phyloP scores from a whole-genome alignment of 768 basidiomycete genomes.

The Suillus bovinus region DNA sequence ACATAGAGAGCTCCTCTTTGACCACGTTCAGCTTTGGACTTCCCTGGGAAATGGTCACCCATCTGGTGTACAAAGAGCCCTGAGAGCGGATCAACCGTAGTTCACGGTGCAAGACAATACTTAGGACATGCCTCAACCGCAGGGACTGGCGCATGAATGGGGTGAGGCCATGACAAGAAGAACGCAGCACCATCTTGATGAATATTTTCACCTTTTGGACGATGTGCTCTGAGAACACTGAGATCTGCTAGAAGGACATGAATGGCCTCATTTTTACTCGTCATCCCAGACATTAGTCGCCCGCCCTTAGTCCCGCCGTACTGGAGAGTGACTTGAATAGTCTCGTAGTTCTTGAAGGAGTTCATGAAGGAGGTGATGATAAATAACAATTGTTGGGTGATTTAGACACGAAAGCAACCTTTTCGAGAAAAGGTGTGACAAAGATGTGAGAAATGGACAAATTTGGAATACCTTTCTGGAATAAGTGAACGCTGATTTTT shows the following conservation, averaged over 20 bases:
- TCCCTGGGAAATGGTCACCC: slow-evolving; percentile 25
- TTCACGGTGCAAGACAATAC: background rate
- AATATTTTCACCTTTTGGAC: slow-evolving; percentile 30
- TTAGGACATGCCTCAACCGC: background rate
- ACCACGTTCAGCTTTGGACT: slow-evolving; percentile 26
- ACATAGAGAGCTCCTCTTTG: slow-evolving; percentile 31
- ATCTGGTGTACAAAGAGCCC: slow-evolving; percentile 27
- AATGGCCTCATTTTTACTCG: slow-evolving; percentile 17
- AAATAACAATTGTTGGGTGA: no score
- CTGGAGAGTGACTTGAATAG: slow-evolving; percentile 26
- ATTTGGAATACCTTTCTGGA: no score
- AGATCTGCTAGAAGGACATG: slow-evolving; percentile 30
- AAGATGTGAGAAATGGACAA: no score
- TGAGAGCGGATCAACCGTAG: slow-evolving; percentile 5
- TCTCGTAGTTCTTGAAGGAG: slow-evolving; percentile 10
- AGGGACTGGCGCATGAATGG: slow-evolving; percentile 12
- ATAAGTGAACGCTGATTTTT: no score
- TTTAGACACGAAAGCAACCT: no score
- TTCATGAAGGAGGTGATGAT: slow-evolving; percentile 1
- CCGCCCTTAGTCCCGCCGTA: slow-evolving; percentile 23
- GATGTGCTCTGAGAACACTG: slow-evolving; percentile 30
- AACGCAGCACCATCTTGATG: slow-evolving; percentile 20
- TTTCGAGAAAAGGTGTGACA: no score
- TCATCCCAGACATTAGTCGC: slow-evolving; percentile 14
- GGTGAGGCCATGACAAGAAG: slow-evolving; percentile 26